phyloP scores from a whole-genome alignment of 2,329 filamentous ascomycete species.

The Aspergillus tubingensis region DNA sequence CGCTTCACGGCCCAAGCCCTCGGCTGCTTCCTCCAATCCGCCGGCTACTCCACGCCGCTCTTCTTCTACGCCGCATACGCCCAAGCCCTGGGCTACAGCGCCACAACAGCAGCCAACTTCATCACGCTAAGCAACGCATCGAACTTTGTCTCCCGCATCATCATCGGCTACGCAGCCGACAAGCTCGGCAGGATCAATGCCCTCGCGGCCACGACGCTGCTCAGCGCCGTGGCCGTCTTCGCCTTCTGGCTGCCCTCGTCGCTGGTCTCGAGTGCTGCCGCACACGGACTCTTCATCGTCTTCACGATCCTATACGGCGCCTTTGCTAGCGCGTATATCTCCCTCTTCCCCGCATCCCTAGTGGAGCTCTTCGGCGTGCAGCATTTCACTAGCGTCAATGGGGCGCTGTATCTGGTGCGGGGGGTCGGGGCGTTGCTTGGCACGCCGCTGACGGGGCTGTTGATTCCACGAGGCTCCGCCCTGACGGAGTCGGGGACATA shows the following conservation, averaged over 20 bases:
- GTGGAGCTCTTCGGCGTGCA: constrained; percentile 43
- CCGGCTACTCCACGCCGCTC: constrained; percentile 44
- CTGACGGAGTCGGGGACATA: constrained; percentile 24
- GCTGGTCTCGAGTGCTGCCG: constrained; percentile 18
- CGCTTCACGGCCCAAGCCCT: constrained; percentile 43
- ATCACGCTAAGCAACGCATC: constrained; percentile 46
- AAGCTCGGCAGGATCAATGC: constrained; percentile 44
- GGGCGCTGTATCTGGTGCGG: constrained; percentile 42
- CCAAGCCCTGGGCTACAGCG: constrained; percentile 41
- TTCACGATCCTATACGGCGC: constrained; percentile 40
- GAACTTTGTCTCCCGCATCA: constrained; percentile 43
- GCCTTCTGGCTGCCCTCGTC: constrained; percentile 31
- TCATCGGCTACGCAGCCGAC: constrained; percentile 44
- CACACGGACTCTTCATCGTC: constrained; percentile 33
- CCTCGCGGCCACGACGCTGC: constrained; percentile 36
- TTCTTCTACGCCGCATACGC: constrained; percentile 46
- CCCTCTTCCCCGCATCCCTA: constrained; percentile 43
- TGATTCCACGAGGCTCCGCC: constrained; percentile 27
- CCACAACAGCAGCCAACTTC: constrained; percentile 40
- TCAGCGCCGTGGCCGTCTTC: constrained; percentile 34
- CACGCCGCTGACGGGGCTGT: constrained; percentile 36
- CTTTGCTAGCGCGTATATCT: constrained; percentile 44
- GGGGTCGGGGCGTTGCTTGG: constrained; percentile 42
- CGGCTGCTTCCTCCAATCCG: constrained; percentile 41
- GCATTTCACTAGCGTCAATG: constrained; percentile 41